Conservation (phyloP, 352 stramenopile genomes). For the Pythium grandisporangium region DNA sequence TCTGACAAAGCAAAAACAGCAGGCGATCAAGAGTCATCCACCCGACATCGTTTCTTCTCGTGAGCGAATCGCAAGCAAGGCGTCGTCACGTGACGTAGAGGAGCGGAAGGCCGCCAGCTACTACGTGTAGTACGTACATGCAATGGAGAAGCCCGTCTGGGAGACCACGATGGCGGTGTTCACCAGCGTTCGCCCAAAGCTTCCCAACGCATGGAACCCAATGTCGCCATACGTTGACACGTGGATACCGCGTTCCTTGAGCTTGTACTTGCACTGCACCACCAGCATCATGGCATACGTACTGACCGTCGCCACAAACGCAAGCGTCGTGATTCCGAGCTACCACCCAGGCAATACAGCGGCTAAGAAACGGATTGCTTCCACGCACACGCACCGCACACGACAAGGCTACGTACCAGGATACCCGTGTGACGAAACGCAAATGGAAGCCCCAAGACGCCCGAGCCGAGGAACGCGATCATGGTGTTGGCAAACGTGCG, state of each 20-base stretch:
- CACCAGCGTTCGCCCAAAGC: slow-evolving; percentile 54
- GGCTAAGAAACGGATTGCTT: not conserved
- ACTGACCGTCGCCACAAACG: slow-evolving; percentile 38
- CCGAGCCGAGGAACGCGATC: slow-evolving; percentile 90
- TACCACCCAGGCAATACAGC: slow-evolving; percentile 7
- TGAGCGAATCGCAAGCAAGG: too few species aligned
- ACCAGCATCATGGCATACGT: slow-evolving; percentile 74
- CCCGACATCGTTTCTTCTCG: too few species aligned
- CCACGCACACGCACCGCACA: not conserved
- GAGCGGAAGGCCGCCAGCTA: too few species aligned
- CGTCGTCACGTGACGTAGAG: too few species aligned
- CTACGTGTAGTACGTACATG: slow-evolving; percentile 40
- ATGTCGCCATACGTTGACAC: slow-evolving; percentile 84
- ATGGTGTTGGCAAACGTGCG: slow-evolving; percentile 73
- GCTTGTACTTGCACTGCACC: slow-evolving; percentile 73
- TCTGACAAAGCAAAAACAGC: slow-evolving; percentile 23
- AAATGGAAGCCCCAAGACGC: slow-evolving; percentile 85
- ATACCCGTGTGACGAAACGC: slow-evolving; percentile 86
- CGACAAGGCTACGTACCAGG: slow-evolving; percentile 26
- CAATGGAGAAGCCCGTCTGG: slow-evolving; percentile 85
- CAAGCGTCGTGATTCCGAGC: slow-evolving; percentile 46
- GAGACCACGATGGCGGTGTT: slow-evolving; percentile 81
- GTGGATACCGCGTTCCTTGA: slow-evolving; percentile 31
- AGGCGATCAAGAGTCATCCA: too few species aligned
- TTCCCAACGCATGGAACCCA: slow-evolving; percentile 66